These are phyloP conservation scores for Acidomyces sp. DNA, from an alignment of 495 filamentous ascomycete species.

Conservation along the genomic window DNA sequence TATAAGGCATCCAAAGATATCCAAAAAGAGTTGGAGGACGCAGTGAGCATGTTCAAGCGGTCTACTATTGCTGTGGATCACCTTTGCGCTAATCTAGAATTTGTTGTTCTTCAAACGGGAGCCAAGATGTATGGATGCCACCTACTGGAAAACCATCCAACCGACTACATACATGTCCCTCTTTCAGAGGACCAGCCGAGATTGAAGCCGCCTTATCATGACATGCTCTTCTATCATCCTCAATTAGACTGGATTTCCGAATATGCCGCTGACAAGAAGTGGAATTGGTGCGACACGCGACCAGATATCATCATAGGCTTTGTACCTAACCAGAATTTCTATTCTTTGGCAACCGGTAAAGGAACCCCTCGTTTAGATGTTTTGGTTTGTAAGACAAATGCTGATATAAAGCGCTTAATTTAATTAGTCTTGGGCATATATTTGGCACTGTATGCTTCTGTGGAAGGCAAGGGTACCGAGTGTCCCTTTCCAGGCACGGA, in stretches of 20 bases:
- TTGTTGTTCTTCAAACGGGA: slow-evolving; percentile 26
- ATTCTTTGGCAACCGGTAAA: slow-evolving; percentile 23
- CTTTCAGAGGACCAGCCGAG: slow-evolving; percentile 21
- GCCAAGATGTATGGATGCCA: slow-evolving; percentile 29
- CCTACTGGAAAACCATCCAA: slow-evolving; percentile 25
- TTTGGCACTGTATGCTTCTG: slow-evolving; percentile 18
- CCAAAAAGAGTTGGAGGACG: slow-evolving; percentile 26
- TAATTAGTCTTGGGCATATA: slow-evolving; percentile 24
- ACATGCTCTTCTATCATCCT: slow-evolving; percentile 27
- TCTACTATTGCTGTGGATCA: slow-evolving; percentile 23
- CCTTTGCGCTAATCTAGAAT: slow-evolving; percentile 20
- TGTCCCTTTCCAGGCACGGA: slow-evolving; percentile 24
- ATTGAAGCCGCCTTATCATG: slow-evolving; percentile 21
- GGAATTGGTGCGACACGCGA: slow-evolving; percentile 26
- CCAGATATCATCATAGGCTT: slow-evolving; percentile 30
- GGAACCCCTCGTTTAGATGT: no score
- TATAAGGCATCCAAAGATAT: slow-evolving; percentile 26
- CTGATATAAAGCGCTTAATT: no score
- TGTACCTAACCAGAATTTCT: slow-evolving; percentile 27
- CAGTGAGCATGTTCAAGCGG: slow-evolving; percentile 25
- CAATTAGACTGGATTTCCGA: slow-evolving; percentile 23
- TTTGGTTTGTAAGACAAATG: no score
- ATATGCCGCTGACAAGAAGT: slow-evolving; percentile 23
- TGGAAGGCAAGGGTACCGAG: slow-evolving; percentile 22
- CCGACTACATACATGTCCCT: slow-evolving; percentile 27